phyloP scores from a whole-genome alignment of 495 filamentous ascomycete species.

The Pseudoneurospora amorphoporcata region DNA sequence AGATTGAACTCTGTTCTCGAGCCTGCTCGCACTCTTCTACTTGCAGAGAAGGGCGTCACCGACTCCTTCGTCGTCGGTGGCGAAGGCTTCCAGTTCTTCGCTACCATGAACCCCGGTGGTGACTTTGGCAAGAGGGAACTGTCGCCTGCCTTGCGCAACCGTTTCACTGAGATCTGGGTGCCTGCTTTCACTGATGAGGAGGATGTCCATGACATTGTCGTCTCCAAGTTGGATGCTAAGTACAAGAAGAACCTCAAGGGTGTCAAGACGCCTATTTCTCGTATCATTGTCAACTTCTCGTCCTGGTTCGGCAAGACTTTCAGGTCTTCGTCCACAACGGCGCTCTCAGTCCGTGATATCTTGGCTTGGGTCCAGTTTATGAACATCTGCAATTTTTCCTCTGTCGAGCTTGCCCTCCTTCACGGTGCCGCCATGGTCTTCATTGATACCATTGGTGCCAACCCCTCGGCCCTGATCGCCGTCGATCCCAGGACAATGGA shows the following conservation, averaged over 20 bases:
- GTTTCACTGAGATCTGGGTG: conserved; percentile 99
- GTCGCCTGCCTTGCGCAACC: conserved; percentile 87
- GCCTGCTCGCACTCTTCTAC: conserved; percentile 68
- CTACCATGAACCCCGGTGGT: conserved; percentile 98
- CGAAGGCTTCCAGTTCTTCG: conserved; percentile 88
- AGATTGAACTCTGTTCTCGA: conserved; percentile 97
- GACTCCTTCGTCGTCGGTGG: conserved; percentile 67
- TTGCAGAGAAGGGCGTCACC: conserved; percentile 85
- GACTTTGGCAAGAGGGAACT: conserved; percentile 97
- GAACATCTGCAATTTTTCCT: conserved; percentile 45
- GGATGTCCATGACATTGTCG: conserved; percentile 80
- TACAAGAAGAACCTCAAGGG: conserved; percentile 16
- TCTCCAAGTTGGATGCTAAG: conserved; percentile 50
- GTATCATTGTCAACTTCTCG: conserved; percentile 71
- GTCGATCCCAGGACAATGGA: conserved; percentile 47
- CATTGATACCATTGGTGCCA: conserved; percentile 88
- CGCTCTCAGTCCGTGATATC: conserved; percentile 81
- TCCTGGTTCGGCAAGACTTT: conserved; percentile 83
- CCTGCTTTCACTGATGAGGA: conserved; percentile 69
- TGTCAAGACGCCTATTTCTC: conserved; percentile 33
- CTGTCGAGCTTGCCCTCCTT: conserved; percentile 40
- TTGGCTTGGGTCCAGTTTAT: conserved; percentile 91
- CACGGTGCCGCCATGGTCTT: conserved; percentile 95
- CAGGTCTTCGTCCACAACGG: conserved; percentile 56
- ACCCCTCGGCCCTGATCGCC: conserved; percentile 74